Conservation (phyloP, 371 early-diverging fungal species). For the Rhizopus sp. region DNA sequence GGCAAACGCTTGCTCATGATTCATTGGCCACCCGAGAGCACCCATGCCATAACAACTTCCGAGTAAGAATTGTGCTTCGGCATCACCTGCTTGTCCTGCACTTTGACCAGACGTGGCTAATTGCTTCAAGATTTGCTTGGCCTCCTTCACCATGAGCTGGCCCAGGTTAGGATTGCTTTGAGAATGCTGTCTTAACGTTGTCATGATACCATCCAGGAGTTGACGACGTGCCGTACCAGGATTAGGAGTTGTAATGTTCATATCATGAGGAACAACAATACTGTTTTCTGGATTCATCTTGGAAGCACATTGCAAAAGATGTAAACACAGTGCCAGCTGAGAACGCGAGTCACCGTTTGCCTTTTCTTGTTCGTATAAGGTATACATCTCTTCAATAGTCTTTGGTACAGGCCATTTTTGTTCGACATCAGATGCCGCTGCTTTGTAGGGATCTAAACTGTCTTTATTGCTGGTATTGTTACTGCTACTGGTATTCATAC, state of each 20-base stretch:
- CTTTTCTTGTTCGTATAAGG: constrained; percentile 23
- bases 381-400: constrained; percentile 24
- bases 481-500: no score
- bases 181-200: background rate
- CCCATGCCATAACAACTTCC: constrained; percentile 89
- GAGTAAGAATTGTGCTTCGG: constrained; percentile 90
- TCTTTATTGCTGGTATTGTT: background rate
- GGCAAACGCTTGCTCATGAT: constrained; percentile 87
- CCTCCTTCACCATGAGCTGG: constrained; percentile 64
- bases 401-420: constrained; percentile 27
- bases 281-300: constrained; percentile 17
- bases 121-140: constrained; percentile 70
- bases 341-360: constrained; percentile 14
- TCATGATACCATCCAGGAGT: constrained; percentile 4
- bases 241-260: background rate
- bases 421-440: background rate
- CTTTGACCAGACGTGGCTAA: constrained; percentile 63
- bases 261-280: background rate
- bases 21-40: constrained; percentile 70
- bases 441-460: background rate
- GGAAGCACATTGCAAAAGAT: constrained; percentile 23
- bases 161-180: constrained; percentile 31
- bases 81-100: constrained; percentile 60
- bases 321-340: constrained; percentile 24
- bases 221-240: background rate